Evolutionary conservation across 306 rosid genomes (phyloP).

Genomic region (Calophaca sinica): DNA sequence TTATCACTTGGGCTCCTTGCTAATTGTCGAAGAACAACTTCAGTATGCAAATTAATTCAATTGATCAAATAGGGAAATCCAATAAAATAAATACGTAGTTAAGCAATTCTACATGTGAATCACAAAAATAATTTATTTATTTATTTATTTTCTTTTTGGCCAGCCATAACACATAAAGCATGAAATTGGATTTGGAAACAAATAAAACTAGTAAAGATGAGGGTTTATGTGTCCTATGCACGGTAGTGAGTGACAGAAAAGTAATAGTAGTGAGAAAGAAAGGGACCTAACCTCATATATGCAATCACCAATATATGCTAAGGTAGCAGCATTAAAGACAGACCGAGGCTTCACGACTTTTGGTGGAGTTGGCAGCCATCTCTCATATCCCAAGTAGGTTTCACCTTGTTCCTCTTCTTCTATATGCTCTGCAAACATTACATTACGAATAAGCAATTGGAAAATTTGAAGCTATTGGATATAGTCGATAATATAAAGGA

Average conservation of each 20-base stretch:
- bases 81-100: too few species aligned
- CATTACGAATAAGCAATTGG: not conserved
- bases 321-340: slow-evolving; percentile 73
- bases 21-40: not conserved
- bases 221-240: not conserved
- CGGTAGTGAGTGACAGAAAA: not conserved
- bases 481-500: not conserved
- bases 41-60: not conserved
- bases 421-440: not conserved
- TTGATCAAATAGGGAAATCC: slow-evolving; percentile 1
- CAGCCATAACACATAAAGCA: not conserved
- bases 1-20: not conserved
- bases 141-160: not conserved
- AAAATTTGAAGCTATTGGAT: not conserved
- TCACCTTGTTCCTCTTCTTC: slow-evolving; percentile 45
- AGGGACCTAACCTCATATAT: slow-evolving; percentile 68
- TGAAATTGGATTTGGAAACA: not conserved
- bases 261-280: slow-evolving; percentile 25
- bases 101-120: too few species aligned
- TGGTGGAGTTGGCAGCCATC: slow-evolving; percentile 86
- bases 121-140: too few species aligned
- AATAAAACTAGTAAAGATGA: not conserved
- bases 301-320: slow-evolving; percentile 88
- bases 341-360: slow-evolving; percentile 87
- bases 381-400: slow-evolving; percentile 74